A percentile compares a stretch with the other conserved stretches of the same genome.
These are phyloP conservation scores for Bremia lactucae DNA, from an alignment of 352 stramenopile species.

Conservation along the genomic window DNA sequence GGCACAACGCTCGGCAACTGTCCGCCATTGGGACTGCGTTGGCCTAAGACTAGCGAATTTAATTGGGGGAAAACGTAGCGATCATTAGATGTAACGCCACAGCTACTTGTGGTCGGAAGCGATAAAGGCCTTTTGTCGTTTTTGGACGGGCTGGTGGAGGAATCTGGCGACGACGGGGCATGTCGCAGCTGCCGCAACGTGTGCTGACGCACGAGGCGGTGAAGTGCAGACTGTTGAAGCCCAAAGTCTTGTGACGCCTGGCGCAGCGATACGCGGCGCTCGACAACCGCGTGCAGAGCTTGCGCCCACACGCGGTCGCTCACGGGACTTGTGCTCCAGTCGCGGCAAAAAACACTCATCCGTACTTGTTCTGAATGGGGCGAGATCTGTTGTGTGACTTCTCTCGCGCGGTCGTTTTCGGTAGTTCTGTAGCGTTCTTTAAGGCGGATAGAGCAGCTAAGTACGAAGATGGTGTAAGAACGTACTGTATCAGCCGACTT, in stretches of 20 bases:
- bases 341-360: neutral
- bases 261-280: slow-evolving; percentile 52
- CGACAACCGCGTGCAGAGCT: slow-evolving; percentile 49
- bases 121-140: slow-evolving; percentile 5
- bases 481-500: neutral
- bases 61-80: slow-evolving; percentile 23
- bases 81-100: neutral
- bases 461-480: neutral
- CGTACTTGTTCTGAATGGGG: slow-evolving; percentile 1
- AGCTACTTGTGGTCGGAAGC: neutral
- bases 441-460: neutral
- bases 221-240: slow-evolving; percentile 52
- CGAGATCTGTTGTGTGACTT: slow-evolving; percentile 2
- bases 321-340: slow-evolving; percentile 6
- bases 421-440: slow-evolving; percentile 1
- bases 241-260: slow-evolving; percentile 48
- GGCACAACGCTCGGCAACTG: slow-evolving; percentile 1
- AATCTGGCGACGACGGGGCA: neutral
- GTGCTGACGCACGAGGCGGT: slow-evolving; percentile 41
- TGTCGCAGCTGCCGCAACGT: slow-evolving; percentile 9
- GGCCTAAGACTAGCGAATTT: slow-evolving; percentile 14
- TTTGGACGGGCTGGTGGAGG: slow-evolving; percentile 1
- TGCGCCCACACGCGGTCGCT: slow-evolving; percentile 52
- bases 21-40: slow-evolving; percentile 5
- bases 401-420: neutral